Evolutionary conservation across 805 yeast genomes (phyloP).

Genomic region (Candida maris): DNA sequence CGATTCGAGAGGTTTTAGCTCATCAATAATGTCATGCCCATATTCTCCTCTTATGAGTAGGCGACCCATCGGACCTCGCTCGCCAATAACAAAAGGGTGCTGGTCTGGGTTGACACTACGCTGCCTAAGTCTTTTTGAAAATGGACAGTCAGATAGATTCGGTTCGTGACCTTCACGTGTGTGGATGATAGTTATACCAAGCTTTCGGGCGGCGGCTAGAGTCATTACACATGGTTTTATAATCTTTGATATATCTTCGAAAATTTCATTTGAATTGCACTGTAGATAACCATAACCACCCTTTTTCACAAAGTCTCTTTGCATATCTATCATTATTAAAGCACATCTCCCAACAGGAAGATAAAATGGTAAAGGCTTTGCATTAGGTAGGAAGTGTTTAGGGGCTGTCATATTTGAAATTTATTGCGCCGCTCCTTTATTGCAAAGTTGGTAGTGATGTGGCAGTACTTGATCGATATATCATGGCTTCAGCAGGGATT

Average conservation of each 20-base stretch:
- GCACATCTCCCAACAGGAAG: conserved; percentile 21
- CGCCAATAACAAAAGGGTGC: conserved; percentile 25
- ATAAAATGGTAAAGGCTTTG: conserved; percentile 10
- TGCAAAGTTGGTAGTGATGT: too few relatives aligned
- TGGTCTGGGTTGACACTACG: conserved; percentile 17
- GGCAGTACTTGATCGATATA: too few relatives aligned
- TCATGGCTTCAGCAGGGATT: too few relatives aligned
- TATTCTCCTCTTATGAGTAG: conserved; percentile 30
- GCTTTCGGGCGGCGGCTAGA: conserved; percentile 24
- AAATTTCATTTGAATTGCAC: conserved; percentile 10
- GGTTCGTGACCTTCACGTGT: conserved; percentile 32
- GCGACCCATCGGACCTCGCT: conserved; percentile 31
- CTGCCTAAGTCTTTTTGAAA: conserved; percentile 25
- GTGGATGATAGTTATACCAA: conserved; percentile 29
- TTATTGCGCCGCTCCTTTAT: too few relatives aligned
- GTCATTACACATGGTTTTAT: conserved; percentile 22
- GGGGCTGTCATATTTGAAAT: too few relatives aligned
- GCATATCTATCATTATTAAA: conserved; percentile 31
- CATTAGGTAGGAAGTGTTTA: conserved; percentile 2
- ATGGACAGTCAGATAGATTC: conserved; percentile 28
- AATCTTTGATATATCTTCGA: conserved; percentile 17
- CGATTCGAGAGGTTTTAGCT: conserved; percentile 23
- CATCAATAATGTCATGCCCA: conserved; percentile 33
- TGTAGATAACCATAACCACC: conserved; percentile 28
- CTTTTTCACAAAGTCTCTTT: conserved; percentile 29